Evolutionary conservation across 2,329 filamentous ascomycete species (phyloP).

Genomic region (Coniochaeta pulveracea): DNA sequence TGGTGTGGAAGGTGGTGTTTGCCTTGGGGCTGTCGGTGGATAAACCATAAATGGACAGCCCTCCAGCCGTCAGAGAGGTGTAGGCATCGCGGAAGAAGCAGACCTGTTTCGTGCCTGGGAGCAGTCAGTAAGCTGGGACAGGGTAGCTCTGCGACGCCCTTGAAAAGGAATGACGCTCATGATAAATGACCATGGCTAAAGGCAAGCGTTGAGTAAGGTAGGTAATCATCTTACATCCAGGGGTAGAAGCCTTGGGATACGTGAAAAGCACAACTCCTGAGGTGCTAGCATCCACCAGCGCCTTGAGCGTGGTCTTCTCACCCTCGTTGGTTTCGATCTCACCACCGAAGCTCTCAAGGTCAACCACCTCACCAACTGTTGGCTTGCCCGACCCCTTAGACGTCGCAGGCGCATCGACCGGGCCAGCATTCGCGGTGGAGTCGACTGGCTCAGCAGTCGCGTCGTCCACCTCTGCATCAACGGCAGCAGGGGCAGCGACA

Average conservation of each 20-base stretch:
- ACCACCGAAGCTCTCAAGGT: conserved; percentile 49
- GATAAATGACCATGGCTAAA: no score
- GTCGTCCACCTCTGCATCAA: conserved; percentile 11
- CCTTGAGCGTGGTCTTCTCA: conserved; percentile 64
- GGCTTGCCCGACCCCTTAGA: conserved; percentile 29
- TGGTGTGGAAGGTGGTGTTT: conserved; percentile 86
- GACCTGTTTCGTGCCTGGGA: conserved; percentile 76
- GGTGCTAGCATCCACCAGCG: conserved; percentile 73
- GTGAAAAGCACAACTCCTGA: conserved; percentile 86
- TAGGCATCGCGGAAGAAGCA: conserved; percentile 89
- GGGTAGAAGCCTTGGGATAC: conserved; percentile 89
- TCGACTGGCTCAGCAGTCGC: conserved; percentile 17
- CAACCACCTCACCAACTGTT: conserved; percentile 42
- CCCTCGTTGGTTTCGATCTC: conserved; percentile 82
- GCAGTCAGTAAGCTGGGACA: conserved; percentile 4
- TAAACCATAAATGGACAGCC: conserved; percentile 81
- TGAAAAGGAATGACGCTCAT: no score
- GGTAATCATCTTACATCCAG: conserved; percentile 62
- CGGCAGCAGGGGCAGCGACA: conserved; percentile 9
- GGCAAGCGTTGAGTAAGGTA: no score
- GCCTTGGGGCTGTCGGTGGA: conserved; percentile 80
- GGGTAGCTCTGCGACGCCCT: no score
- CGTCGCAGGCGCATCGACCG: no score
- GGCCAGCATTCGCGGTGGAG: conserved; percentile 19
- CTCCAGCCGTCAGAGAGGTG: conserved; percentile 60